phyloP scores from a whole-genome alignment of 192 early-diverging fungal genomes.

The Thamnidium elegans region DNA sequence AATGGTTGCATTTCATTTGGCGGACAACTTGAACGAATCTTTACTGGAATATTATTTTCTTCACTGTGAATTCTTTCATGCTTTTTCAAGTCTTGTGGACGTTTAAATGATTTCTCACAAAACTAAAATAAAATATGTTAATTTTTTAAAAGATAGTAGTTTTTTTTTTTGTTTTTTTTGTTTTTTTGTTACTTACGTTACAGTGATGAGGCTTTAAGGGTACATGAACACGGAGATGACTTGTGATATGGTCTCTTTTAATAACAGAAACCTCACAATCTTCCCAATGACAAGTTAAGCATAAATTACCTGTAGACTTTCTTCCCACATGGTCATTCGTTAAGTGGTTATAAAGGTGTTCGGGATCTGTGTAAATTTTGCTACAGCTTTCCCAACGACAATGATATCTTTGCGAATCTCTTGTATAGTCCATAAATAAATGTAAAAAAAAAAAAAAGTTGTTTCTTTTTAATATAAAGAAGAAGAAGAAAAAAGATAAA shows the following conservation, averaged over 20 bases:
- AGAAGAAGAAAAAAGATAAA: background rate
- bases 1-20: background rate
- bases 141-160: too few species aligned
- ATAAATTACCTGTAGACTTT: conserved; percentile 85
- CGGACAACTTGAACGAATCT: background rate
- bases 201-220: conserved; percentile 89
- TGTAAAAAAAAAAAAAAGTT: background rate
- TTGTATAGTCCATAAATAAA: conserved; percentile 4
- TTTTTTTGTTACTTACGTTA: conserved; percentile 58
- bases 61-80: conserved; percentile 80
- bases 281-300: conserved; percentile 87
- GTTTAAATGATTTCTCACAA: conserved; percentile 84
- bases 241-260: conserved; percentile 97
- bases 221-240: conserved; percentile 92
- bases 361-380: conserved; percentile 67
- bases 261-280: conserved; percentile 65
- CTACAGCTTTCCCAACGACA: conserved; percentile 47
- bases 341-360: conserved; percentile 84
- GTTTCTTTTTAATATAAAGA: background rate
- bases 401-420: background rate
- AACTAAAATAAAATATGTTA: conserved; percentile 41
- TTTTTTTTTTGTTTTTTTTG: conserved; percentile 69
- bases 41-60: background rate
- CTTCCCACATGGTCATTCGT: conserved; percentile 88
- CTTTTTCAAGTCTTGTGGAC: conserved; percentile 92